Evolutionary conservation across 2,329 filamentous ascomycete genomes (phyloP).

Genomic region (Diplodia intermedia): DNA sequence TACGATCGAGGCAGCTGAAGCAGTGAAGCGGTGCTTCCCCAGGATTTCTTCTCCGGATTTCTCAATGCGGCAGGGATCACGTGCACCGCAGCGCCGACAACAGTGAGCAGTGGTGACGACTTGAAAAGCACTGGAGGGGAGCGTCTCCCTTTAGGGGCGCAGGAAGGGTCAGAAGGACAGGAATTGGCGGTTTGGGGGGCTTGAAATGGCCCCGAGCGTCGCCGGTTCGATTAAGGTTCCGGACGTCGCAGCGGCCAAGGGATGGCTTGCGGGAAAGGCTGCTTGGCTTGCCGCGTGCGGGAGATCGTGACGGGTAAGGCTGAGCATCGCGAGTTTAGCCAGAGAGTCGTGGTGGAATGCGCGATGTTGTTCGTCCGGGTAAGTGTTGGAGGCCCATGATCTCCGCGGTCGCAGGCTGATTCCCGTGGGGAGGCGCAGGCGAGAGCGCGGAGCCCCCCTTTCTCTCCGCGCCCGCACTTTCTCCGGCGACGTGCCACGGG

Average conservation of each 20-base stretch:
- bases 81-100: not conserved
- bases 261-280: constrained; percentile 22
- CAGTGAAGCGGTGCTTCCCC: not conserved
- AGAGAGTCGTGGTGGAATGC: constrained; percentile 1
- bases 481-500: constrained; percentile 18
- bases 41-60: constrained; percentile 9
- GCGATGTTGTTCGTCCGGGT: constrained; percentile 30
- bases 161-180: not conserved
- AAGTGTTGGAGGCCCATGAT: constrained; percentile 20
- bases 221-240: constrained; percentile 23
- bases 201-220: constrained; percentile 15
- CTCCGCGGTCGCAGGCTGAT: constrained; percentile 22
- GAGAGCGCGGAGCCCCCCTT: constrained; percentile 25
- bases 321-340: constrained; percentile 23
- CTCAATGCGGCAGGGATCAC: not conserved
- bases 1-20: not conserved
- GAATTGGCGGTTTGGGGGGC: not conserved
- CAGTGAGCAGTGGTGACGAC: not conserved
- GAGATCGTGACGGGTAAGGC: constrained; percentile 26
- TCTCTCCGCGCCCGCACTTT: constrained; percentile 8
- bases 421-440: constrained; percentile 9
- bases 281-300: constrained; percentile 18
- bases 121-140: not conserved
- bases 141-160: not conserved
- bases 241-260: constrained; percentile 16